Percentiles rank a stretch among this genome's conserved stretches.
Evolutionary conservation across 2,329 filamentous ascomycete species (phyloP).

Genomic region (Ceratocystis cubensis): DNA sequence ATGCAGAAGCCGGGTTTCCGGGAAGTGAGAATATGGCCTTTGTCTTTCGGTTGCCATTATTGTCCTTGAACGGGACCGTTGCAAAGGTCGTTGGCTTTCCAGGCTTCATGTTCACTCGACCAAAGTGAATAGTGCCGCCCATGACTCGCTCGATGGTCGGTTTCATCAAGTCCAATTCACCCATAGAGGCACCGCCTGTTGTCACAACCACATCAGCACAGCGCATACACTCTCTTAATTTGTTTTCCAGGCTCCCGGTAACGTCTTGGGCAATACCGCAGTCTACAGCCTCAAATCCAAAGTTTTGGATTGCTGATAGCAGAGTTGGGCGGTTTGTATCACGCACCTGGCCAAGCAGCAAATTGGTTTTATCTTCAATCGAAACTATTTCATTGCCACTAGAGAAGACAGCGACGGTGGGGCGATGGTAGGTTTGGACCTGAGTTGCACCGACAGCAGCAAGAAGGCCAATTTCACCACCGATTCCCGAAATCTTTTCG

Average conservation of each 20-base stretch:
- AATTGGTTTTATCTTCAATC: constrained; percentile 47
- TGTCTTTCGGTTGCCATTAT: constrained; percentile 39
- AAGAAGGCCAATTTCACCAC: constrained; percentile 82
- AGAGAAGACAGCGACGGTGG: constrained; percentile 73
- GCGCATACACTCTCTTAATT: constrained; percentile 61
- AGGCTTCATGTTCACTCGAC: constrained; percentile 92
- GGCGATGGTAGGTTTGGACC: constrained; percentile 61
- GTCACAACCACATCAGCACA: constrained; percentile 75
- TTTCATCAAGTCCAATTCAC: constrained; percentile 90
- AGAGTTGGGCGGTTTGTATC: constrained; percentile 88
- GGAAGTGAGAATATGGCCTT: constrained; percentile 82
- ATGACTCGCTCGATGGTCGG: constrained; percentile 85
- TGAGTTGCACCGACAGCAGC: constrained; percentile 67
- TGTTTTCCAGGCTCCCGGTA: constrained; percentile 60
- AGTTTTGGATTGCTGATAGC: constrained; percentile 59
- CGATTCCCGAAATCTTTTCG: constrained; percentile 70
- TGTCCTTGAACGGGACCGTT: constrained; percentile 54
- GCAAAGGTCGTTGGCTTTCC: constrained; percentile 97
- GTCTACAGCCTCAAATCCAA: constrained; percentile 69
- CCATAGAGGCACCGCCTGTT: constrained; percentile 93
- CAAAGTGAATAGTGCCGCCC: constrained; percentile 90
- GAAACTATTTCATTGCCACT: constrained; percentile 90
- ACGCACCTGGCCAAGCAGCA: constrained; percentile 72
- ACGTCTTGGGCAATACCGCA: constrained; percentile 73
- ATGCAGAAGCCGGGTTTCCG: constrained; percentile 83